Evolutionary conservation across 2,329 filamentous ascomycete genomes (phyloP), one percentile per base, ranked within the genome.

Genomic region (Colletotrichum echinochloae): DNA sequence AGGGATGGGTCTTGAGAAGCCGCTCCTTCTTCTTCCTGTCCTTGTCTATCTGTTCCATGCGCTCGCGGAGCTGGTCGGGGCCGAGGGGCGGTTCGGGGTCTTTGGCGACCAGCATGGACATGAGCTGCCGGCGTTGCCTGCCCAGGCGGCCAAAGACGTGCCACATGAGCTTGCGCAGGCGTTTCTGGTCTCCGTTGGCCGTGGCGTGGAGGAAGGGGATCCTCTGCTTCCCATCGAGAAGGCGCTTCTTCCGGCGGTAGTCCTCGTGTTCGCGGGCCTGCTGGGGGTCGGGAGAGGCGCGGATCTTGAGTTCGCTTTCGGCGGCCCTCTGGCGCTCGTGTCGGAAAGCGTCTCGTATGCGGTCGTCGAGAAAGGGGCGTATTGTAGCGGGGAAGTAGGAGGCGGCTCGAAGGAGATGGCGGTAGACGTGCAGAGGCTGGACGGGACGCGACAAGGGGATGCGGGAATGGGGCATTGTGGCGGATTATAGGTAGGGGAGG

Each of bases 371-470:
- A 64, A 81, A 84, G 2, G 79, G 77, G 48, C 83, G 84, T 69
- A 86, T 86, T 48, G 85, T 78, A 2, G 82, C 82, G 1, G 88
- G 88, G 2, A 91, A 85, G 75, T 91, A 91, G 35, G 86, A 85
- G 48, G 84, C 81, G 80, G 90, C 88, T 70, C 89, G 88, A 44
- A 91, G 86, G 28, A 91, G 80, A 68, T 88, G 84, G 66, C 89
- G 85, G 77, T 89, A 91, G 56, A 89, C 78, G 74, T 86, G 84
- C 18, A 84, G 74, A 5, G 81, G 72, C 1, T 74, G 76, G 12
- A 65, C 72, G 14, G 81, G 79, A 48, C 77, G 74, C 23, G 78
- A 77, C 28, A 83, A 78, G 60, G 78, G 79, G 30, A 79, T 77
- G 41, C 59, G 57, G 12, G 57, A 64, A 37, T 64, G 20, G 7